Conservation (phyloP, 2,329 filamentous ascomycete species). For the Aphanoascus verrucosus region DNA sequence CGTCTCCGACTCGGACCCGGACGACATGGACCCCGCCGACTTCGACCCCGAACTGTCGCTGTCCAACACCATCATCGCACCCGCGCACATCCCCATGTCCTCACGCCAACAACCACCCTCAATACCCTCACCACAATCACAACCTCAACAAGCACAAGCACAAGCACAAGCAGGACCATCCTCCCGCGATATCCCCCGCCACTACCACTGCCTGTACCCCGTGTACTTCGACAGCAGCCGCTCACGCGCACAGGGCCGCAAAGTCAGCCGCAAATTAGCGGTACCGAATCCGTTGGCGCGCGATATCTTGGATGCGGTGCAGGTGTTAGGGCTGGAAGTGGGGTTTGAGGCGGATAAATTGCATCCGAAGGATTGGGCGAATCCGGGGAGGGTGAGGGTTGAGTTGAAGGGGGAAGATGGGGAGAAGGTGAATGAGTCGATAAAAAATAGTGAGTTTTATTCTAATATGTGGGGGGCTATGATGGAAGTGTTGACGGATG, state of each 20-base stretch:
- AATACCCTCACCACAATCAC: conserved; percentile 13
- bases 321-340: conserved; percentile 48
- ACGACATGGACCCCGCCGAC: conserved; percentile 69
- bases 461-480: background rate
- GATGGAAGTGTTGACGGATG: background rate
- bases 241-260: conserved; percentile 63
- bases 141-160: conserved; percentile 30
- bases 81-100: conserved; percentile 43
- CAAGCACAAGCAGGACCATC: conserved; percentile 24
- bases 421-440: conserved; percentile 38
- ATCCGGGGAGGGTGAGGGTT: conserved; percentile 81
- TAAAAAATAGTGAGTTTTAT: conserved; percentile 52
- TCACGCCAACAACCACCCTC: conserved; percentile 5
- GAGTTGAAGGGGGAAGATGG: conserved; percentile 51
- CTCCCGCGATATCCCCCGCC: conserved; percentile 48
- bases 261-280: conserved; percentile 61
- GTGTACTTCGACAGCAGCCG: conserved; percentile 76
- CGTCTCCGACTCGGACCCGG: conserved; percentile 81
- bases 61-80: conserved; percentile 18
- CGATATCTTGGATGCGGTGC: conserved; percentile 80
- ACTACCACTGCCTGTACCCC: conserved; percentile 85
- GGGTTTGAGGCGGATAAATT: conserved; percentile 84
- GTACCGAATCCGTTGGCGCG: conserved; percentile 77
- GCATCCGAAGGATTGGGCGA: conserved; percentile 95
- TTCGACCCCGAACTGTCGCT: conserved; percentile 38